phyloP scores from a whole-genome alignment of 805 yeast genomes.

The Limtongia smithiae region DNA sequence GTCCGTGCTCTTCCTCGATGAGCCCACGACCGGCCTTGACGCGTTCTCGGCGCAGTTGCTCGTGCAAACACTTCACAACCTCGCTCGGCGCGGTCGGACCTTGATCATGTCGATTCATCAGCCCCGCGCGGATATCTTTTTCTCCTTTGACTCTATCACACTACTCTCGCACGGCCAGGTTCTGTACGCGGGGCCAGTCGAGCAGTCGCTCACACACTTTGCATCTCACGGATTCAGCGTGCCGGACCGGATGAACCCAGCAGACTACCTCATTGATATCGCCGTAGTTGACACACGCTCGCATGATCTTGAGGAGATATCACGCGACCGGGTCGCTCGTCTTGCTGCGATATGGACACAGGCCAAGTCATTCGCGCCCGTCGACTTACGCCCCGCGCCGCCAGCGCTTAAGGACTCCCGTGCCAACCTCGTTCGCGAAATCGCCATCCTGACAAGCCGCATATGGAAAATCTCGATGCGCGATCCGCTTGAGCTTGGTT shows the following conservation, averaged over 20 bases:
- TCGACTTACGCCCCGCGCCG: slow-evolving; percentile 9
- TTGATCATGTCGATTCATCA: slow-evolving; percentile 77
- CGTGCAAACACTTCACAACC: slow-evolving; percentile 55
- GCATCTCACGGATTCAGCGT: slow-evolving; percentile 43
- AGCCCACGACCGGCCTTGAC: slow-evolving; percentile 86
- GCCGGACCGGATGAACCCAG: slow-evolving; percentile 54
- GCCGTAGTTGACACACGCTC: slow-evolving; percentile 55
- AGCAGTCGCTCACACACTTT: slow-evolving; percentile 50
- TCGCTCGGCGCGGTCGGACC: slow-evolving; percentile 62
- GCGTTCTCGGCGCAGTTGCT: slow-evolving; percentile 68
- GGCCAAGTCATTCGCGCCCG: neutral
- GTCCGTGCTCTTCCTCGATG: slow-evolving; percentile 72
- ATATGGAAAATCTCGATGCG: too few relatives aligned
- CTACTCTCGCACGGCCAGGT: slow-evolving; percentile 60
- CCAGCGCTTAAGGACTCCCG: slow-evolving; percentile 32
- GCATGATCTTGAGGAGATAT: slow-evolving; percentile 37
- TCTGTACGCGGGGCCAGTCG: slow-evolving; percentile 48
- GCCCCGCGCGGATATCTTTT: slow-evolving; percentile 73
- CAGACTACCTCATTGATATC: slow-evolving; percentile 56
- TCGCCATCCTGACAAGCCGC: slow-evolving; percentile 45
- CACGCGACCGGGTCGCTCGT: slow-evolving; percentile 37
- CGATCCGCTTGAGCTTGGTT: too few relatives aligned
- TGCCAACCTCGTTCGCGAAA: slow-evolving; percentile 46
- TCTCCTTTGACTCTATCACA: slow-evolving; percentile 63
- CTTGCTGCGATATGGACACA: slow-evolving; percentile 43